phyloP scores from a whole-genome alignment of 2,329 filamentous ascomycete genomes.

The Scedosporium dehoogii region DNA sequence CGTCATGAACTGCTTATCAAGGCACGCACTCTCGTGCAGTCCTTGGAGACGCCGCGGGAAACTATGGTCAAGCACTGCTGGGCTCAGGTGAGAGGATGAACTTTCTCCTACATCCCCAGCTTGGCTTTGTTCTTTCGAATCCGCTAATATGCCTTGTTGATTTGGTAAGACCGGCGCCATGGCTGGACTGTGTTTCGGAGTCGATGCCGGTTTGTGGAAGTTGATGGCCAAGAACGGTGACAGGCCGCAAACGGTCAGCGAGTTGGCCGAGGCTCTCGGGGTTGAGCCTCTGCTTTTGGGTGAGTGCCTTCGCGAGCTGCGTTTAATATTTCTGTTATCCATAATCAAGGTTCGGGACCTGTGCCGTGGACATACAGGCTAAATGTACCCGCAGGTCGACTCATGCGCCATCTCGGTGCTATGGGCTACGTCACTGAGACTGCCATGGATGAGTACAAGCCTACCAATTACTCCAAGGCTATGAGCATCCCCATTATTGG shows the following conservation, averaged over 20 bases:
- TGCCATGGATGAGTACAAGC: slow-evolving; percentile 23
- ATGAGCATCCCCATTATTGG: slow-evolving; percentile 23
- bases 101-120: background rate
- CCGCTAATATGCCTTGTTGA: too few species aligned
- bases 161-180: slow-evolving; percentile 13
- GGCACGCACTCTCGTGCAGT: slow-evolving; percentile 14
- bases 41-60: slow-evolving; percentile 35
- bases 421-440: slow-evolving; percentile 29
- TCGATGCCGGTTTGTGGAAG: slow-evolving; percentile 25
- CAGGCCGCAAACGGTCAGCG: slow-evolving; percentile 18
- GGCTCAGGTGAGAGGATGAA: slow-evolving; percentile 26
- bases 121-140: background rate
- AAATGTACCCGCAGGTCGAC: slow-evolving; percentile 12
- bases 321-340: background rate
- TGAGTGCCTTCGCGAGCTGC: slow-evolving; percentile 7
- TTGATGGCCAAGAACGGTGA: slow-evolving; percentile 21
- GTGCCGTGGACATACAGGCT: background rate
- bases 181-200: slow-evolving; percentile 19
- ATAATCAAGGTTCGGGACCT: background rate
- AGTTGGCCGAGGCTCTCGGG: slow-evolving; percentile 19
- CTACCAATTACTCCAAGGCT: slow-evolving; percentile 26
- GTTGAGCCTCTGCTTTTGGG: slow-evolving; percentile 19
- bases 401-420: slow-evolving; percentile 26
- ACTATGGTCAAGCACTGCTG: slow-evolving; percentile 36
- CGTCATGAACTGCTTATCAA: slow-evolving; percentile 20